phyloP scores from a whole-genome alignment of 345 rosid species.

The Eutrema yunnanense region DNA sequence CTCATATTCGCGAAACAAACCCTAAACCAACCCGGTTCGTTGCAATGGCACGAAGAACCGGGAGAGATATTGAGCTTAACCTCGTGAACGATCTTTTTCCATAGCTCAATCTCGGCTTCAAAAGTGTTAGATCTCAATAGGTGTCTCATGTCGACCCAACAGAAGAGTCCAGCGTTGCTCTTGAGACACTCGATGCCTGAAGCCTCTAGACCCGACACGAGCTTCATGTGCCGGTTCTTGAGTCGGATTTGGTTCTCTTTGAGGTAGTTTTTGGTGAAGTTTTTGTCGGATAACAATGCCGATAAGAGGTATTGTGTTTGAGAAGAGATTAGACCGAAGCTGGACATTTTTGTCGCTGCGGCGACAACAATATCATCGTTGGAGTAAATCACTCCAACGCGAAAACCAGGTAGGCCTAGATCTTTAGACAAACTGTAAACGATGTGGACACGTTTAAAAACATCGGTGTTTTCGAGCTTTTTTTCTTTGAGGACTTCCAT shows the following conservation, averaged over 20 bases:
- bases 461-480: constrained; percentile 39
- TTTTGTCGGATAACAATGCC: constrained; percentile 58
- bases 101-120: constrained; percentile 71
- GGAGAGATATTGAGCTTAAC: constrained; percentile 56
- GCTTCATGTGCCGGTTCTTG: constrained; percentile 37
- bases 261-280: constrained; percentile 51
- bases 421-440: constrained; percentile 79
- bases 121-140: constrained; percentile 53
- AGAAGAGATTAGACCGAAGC: constrained; percentile 75
- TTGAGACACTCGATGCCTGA: constrained; percentile 53
- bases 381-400: constrained; percentile 80
- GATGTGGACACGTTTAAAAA: constrained; percentile 52
- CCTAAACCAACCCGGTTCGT: constrained; percentile 74
- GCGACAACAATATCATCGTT: constrained; percentile 61
- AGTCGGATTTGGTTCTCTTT: constrained; percentile 53
- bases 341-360: constrained; percentile 81
- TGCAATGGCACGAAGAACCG: constrained; percentile 80
- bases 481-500: constrained; percentile 56
- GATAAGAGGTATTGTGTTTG: constrained; percentile 74
- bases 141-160: constrained; percentile 81
- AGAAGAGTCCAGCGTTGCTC: constrained; percentile 71
- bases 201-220: constrained; percentile 54
- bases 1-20: constrained; percentile 77
- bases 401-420: constrained; percentile 85
- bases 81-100: constrained; percentile 72